phyloP scores from a whole-genome alignment of 176 grass and related monocot genomes.

The Luzula sylvatica region DNA sequence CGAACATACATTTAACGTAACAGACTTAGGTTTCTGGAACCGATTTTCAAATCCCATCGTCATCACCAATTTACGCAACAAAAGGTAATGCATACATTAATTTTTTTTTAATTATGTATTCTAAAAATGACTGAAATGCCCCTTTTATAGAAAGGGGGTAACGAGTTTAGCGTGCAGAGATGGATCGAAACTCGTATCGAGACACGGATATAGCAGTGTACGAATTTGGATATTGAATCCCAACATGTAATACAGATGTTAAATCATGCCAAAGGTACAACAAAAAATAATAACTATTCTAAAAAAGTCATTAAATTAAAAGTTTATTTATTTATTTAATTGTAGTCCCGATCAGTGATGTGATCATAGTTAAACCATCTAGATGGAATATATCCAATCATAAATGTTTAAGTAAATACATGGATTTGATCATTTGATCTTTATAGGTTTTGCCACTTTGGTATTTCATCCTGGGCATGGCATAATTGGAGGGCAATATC shows the following conservation, averaged over 20 bases:
- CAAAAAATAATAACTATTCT: background rate
- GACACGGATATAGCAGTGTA: conserved; percentile 6
- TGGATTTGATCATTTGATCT: conserved; percentile 1
- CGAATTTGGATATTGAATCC: conserved; percentile 16
- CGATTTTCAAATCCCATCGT: conserved; percentile 45
- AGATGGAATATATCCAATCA: conserved; percentile 1
- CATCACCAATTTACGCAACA: conserved; percentile 49
- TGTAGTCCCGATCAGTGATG: conserved; percentile 13
- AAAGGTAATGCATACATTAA: conserved; percentile 45
- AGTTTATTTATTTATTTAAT: background rate
- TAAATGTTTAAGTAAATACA: conserved; percentile 11
- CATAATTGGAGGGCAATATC: conserved; percentile 5
- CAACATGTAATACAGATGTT: conserved; percentile 6
- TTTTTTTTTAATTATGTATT: background rate
- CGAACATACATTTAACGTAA: conserved; percentile 58
- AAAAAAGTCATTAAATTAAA: background rate
- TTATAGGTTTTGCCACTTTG: too few relatives aligned
- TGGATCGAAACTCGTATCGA: conserved; percentile 4
- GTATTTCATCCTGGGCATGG: too few relatives aligned
- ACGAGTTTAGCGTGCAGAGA: conserved; percentile 8
- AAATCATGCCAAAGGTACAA: conserved; percentile 14
- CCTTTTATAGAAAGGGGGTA: conserved; percentile 2
- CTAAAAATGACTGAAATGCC: background rate
- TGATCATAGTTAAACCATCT: conserved; percentile 7
- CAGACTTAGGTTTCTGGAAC: conserved; percentile 51